Conservation (phyloP, 495 filamentous ascomycete species). For the Rhizodiscina lignyota region DNA sequence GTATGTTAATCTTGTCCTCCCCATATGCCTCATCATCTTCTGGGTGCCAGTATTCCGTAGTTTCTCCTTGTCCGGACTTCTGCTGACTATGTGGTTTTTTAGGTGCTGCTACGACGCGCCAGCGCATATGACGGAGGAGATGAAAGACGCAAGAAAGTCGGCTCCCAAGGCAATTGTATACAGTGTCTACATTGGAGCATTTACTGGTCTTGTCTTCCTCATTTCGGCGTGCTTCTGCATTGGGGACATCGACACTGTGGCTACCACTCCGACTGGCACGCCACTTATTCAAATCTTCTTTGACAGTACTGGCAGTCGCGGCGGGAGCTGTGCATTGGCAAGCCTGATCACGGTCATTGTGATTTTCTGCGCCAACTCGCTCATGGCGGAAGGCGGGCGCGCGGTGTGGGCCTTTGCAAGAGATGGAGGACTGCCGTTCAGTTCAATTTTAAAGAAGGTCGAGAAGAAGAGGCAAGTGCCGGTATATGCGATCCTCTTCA, state of each 20-base stretch:
- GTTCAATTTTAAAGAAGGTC: slow-evolving; percentile 25
- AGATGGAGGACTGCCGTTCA: slow-evolving; percentile 32
- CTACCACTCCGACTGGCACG: slow-evolving; percentile 26
- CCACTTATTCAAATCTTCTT: slow-evolving; percentile 34
- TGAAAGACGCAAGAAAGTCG: slow-evolving; percentile 30
- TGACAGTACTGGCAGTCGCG: slow-evolving; percentile 26
- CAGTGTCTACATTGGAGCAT: slow-evolving; percentile 31
- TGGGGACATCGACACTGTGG: slow-evolving; percentile 25
- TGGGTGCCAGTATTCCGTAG: too few relatives aligned
- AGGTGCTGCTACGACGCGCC: slow-evolving; percentile 27
- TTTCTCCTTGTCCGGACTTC: too few relatives aligned
- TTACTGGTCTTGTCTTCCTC: slow-evolving; percentile 34
- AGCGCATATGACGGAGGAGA: slow-evolving; percentile 33
- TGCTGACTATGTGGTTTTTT: too few relatives aligned
- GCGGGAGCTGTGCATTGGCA: slow-evolving; percentile 24
- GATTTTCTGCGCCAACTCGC: slow-evolving; percentile 24
- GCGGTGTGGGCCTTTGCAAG: slow-evolving; percentile 30
- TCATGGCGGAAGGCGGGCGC: slow-evolving; percentile 29
- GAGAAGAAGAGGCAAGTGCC: slow-evolving; percentile 27
- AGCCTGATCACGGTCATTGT: slow-evolving; percentile 27
- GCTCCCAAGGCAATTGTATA: slow-evolving; percentile 38
- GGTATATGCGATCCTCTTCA: slow-evolving; percentile 31
- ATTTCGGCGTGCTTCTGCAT: slow-evolving; percentile 34
- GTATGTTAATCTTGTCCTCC: slow-evolving; percentile 25
- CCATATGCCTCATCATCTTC: neutral